phyloP scores from a whole-genome alignment of 768 basidiomycete genomes.

The Lentinula boryana region DNA sequence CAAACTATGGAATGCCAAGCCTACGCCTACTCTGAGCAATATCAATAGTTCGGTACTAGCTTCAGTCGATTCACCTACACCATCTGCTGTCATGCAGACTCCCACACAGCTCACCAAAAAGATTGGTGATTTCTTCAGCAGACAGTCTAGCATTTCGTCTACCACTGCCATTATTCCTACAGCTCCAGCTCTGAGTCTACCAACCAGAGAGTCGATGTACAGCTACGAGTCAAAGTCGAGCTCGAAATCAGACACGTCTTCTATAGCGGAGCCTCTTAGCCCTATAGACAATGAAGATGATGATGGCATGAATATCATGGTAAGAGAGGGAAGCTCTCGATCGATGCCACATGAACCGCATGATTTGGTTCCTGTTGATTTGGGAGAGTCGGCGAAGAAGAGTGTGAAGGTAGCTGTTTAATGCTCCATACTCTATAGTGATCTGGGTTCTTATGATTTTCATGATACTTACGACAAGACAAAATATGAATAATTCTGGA shows the following conservation, averaged over 20 bases:
- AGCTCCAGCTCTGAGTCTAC: constrained; percentile 13
- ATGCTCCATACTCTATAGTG: neutral
- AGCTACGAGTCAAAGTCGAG: constrained; percentile 22
- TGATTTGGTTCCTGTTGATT: constrained; percentile 1
- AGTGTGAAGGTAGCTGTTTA: neutral
- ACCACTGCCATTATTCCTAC: constrained; percentile 9
- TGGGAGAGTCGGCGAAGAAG: neutral
- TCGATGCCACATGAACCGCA: neutral
- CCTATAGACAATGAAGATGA: constrained; percentile 10
- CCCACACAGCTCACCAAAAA: constrained; percentile 31
- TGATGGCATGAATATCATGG: neutral
- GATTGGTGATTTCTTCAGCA: constrained; percentile 42
- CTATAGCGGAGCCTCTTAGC: constrained; percentile 26
- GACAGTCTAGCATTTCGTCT: constrained; percentile 34
- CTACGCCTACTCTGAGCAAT: constrained; percentile 7
- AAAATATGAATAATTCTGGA: neutral
- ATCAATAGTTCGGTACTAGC: constrained; percentile 9
- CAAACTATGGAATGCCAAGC: constrained; percentile 8
- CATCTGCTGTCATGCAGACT: constrained; percentile 7
- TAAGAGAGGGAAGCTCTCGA: neutral
- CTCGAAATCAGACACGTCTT: constrained; percentile 26
- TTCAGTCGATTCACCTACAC: constrained; percentile 8
- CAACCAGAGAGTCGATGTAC: constrained; percentile 15
- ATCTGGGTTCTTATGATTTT: neutral
- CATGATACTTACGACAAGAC: too few species aligned